Evolutionary conservation across 2,329 filamentous ascomycete genomes (phyloP).

Genomic region (Botrytis galanthina): DNA sequence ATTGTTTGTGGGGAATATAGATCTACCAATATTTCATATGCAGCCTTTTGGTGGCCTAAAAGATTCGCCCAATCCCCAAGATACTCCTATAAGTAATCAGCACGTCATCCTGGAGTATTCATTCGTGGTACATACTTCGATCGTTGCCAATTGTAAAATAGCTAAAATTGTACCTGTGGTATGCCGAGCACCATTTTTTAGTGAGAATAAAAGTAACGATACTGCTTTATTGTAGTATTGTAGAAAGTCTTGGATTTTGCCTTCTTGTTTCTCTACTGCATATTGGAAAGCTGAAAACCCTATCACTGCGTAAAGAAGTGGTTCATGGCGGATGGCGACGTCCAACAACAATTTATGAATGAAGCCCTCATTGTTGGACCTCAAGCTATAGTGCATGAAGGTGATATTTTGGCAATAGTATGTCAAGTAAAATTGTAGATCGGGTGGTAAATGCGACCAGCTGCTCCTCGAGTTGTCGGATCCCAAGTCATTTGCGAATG

Average conservation of each 20-base stretch:
- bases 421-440: slow-evolving; percentile 73
- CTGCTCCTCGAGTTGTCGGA: slow-evolving; percentile 40
- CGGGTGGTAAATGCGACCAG: slow-evolving; percentile 60
- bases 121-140: slow-evolving; percentile 64
- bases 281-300: slow-evolving; percentile 88
- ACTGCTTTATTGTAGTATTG: slow-evolving; percentile 90
- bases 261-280: slow-evolving; percentile 66
- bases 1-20: slow-evolving; percentile 76
- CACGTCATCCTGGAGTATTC: slow-evolving; percentile 1
- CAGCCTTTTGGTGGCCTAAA: slow-evolving; percentile 88
- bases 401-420: slow-evolving; percentile 79
- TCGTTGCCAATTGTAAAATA: slow-evolving; percentile 86
- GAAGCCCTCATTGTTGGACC: slow-evolving; percentile 69
- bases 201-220: slow-evolving; percentile 66
- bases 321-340: slow-evolving; percentile 72
- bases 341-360: slow-evolving; percentile 69
- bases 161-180: slow-evolving; percentile 76
- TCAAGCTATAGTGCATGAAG: slow-evolving; percentile 78
- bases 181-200: slow-evolving; percentile 69
- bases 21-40: slow-evolving; percentile 73
- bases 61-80: slow-evolving; percentile 94
- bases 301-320: slow-evolving; percentile 80
- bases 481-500: slow-evolving; percentile 34
- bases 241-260: slow-evolving; percentile 77
- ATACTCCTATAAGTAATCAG: slow-evolving; percentile 64